phyloP scores from a whole-genome alignment of 2,329 filamentous ascomycete species.

The Scleromitrula shiraiana region DNA sequence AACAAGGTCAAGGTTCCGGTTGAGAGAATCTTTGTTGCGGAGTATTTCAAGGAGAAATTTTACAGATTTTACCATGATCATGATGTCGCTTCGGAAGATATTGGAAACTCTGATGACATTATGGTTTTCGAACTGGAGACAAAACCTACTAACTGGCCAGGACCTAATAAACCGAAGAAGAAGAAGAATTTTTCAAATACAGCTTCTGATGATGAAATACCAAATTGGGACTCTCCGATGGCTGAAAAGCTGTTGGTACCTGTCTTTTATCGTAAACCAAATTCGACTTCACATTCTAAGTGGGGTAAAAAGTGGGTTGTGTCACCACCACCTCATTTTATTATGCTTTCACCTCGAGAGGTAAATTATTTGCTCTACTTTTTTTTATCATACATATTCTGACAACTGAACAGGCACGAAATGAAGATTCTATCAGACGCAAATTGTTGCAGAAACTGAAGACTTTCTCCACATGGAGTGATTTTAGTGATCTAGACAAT shows the following conservation, averaged over 20 bases:
- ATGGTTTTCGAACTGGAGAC: constrained; percentile 72
- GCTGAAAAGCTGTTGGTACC: constrained; percentile 64
- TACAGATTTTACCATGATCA: constrained; percentile 78
- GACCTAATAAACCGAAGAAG: constrained; percentile 15
- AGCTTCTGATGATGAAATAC: constrained; percentile 37
- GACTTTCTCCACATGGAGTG: constrained; percentile 64
- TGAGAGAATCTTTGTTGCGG: constrained; percentile 66
- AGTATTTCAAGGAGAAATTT: constrained; percentile 76
- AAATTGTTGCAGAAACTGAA: constrained; percentile 73
- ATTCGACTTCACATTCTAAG: no score
- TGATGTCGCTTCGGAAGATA: constrained; percentile 62
- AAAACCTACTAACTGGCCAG: constrained; percentile 68
- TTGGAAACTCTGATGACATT: constrained; percentile 53
- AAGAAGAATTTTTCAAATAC: constrained; percentile 33
- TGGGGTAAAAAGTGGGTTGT: constrained; percentile 19
- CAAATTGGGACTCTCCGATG: constrained; percentile 49
- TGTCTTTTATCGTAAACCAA: constrained; percentile 52
- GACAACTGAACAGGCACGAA: constrained; percentile 35
- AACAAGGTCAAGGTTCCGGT: constrained; percentile 55
- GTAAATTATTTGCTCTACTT: constrained; percentile 32
- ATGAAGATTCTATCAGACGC: constrained; percentile 63
- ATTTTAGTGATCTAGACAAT: constrained; percentile 39
- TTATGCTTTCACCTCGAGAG: constrained; percentile 69
- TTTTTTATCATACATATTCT: background rate
- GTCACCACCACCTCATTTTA: constrained; percentile 51